A percentile compares a stretch with the other conserved stretches of the same genome.
These are phyloP conservation scores for Leptomonas pyrrhocoris DNA, from an alignment of 208 protist genomes.

Conservation along the genomic window DNA sequence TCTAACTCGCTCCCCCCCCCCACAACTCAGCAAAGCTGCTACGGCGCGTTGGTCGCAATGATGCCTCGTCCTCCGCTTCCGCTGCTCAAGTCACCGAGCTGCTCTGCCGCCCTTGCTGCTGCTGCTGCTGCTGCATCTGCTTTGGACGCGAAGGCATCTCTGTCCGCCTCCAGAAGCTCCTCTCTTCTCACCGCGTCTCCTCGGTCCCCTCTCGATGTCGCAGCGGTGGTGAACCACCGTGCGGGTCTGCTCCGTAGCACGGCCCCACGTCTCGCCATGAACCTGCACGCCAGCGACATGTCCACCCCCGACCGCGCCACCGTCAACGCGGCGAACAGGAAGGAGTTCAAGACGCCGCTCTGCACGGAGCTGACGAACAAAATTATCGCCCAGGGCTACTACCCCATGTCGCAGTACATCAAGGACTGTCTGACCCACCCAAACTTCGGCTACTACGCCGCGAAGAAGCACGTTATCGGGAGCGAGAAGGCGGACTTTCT, in stretches of 20 bases:
- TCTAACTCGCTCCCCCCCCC: no score
- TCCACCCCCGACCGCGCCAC: slow-evolving; percentile 85
- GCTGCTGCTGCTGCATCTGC: not conserved
- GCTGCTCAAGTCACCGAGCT: slow-evolving; percentile 2
- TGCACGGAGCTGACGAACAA: slow-evolving; percentile 86
- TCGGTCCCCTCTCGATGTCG: not conserved
- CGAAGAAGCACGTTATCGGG: slow-evolving; percentile 88
- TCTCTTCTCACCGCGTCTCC: not conserved
- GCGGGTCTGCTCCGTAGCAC: slow-evolving; percentile 23
- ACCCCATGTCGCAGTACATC: slow-evolving; percentile 90
- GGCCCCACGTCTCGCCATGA: slow-evolving; percentile 35
- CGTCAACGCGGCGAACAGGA: slow-evolving; percentile 72
- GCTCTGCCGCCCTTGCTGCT: not conserved
- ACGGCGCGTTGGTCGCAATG: not conserved
- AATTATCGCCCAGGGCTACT: slow-evolving; percentile 86
- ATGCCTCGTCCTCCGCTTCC: slow-evolving; percentile 8
- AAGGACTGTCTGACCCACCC: slow-evolving; percentile 92
- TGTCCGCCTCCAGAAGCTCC: not conserved
- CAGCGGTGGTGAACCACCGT: not conserved
- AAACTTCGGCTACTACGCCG: slow-evolving; percentile 88
- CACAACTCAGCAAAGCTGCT: not conserved
- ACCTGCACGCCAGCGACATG: slow-evolving; percentile 86
- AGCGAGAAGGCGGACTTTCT: slow-evolving; percentile 89
- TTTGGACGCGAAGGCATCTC: not conserved
- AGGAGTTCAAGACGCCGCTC: slow-evolving; percentile 88